Percentiles rank a stretch among this genome's conserved stretches.
These are phyloP conservation scores for Albifimbria verrucaria DNA, from an alignment of 2,329 filamentous ascomycete species.

Conservation along the genomic window DNA sequence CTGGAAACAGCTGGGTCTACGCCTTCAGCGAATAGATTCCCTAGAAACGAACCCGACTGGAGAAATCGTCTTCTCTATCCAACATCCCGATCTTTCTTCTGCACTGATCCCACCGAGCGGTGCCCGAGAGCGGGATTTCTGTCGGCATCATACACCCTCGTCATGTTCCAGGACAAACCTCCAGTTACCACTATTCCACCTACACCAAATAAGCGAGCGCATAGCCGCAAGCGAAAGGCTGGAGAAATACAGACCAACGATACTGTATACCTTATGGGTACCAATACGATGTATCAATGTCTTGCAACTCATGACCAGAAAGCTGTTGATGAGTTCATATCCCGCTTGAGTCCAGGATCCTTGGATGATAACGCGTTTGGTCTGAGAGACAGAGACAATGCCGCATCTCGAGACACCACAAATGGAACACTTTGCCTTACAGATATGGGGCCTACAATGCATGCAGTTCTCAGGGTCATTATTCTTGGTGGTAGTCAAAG, in stretches of 20 bases:
- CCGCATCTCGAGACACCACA: no score
- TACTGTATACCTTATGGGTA: no score
- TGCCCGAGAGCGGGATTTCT: slow-evolving; percentile 22
- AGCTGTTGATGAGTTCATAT: slow-evolving; percentile 26
- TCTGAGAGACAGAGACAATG: no score
- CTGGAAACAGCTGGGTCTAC: slow-evolving; percentile 27
- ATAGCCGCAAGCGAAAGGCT: no score
- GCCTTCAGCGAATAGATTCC: slow-evolving; percentile 16
- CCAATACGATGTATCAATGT: slow-evolving; percentile 6
- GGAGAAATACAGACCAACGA: no score
- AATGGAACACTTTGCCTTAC: no score
- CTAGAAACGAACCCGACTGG: slow-evolving; percentile 8
- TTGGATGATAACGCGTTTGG: background rate
- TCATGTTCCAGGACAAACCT: slow-evolving; percentile 12
- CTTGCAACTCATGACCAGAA: slow-evolving; percentile 19
- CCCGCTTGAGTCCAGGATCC: slow-evolving; percentile 13
- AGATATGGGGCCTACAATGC: slow-evolving; percentile 10
- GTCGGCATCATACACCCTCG: slow-evolving; percentile 20
- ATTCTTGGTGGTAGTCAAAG: slow-evolving; percentile 20
- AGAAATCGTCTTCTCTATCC: slow-evolving; percentile 28
- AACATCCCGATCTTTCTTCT: slow-evolving; percentile 32
- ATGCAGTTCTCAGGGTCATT: slow-evolving; percentile 20
- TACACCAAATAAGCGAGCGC: no score
- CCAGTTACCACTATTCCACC: background rate
- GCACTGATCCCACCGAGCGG: slow-evolving; percentile 22